Conservation (phyloP, 2,329 filamentous ascomycete genomes). For the Dothiorella sarmentorum region DNA sequence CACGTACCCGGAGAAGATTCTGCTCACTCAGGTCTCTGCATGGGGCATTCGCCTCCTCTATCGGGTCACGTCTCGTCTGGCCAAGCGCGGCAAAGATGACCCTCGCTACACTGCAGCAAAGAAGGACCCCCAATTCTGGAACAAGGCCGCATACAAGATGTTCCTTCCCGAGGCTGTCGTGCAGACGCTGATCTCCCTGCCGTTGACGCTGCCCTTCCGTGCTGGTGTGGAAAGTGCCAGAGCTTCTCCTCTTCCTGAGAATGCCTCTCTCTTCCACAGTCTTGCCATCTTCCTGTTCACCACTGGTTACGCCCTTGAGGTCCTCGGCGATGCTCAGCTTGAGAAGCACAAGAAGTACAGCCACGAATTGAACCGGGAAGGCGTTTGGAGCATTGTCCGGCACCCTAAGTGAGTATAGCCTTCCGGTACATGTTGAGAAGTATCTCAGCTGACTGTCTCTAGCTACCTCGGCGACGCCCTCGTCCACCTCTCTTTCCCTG, state of each 20-base stretch:
- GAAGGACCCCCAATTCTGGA: slow-evolving; percentile 55
- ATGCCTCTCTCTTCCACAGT: slow-evolving; percentile 36
- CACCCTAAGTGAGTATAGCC: slow-evolving; percentile 55
- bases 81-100: slow-evolving; percentile 54
- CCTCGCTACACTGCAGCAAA: slow-evolving; percentile 54
- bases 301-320: slow-evolving; percentile 55
- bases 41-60: slow-evolving; percentile 58
- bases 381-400: slow-evolving; percentile 60
- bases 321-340: slow-evolving; percentile 56
- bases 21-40: slow-evolving; percentile 55
- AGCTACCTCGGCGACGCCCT: slow-evolving; percentile 61
- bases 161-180: slow-evolving; percentile 59
- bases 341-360: slow-evolving; percentile 46
- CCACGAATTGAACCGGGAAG: slow-evolving; percentile 48
- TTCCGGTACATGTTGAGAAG: background rate
- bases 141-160: slow-evolving; percentile 50
- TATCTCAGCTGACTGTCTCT: slow-evolving; percentile 12
- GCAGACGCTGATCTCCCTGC: slow-evolving; percentile 55
- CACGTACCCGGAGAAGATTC: slow-evolving; percentile 53
- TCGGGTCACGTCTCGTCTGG: slow-evolving; percentile 49
- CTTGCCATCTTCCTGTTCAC: slow-evolving; percentile 55
- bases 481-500: slow-evolving; percentile 57
- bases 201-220: slow-evolving; percentile 56
- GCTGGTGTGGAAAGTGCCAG: slow-evolving; percentile 25
- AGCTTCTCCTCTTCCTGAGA: slow-evolving; percentile 23